Evolutionary conservation across 352 stramenopile genomes (phyloP), one percentile per base, ranked within the genome.

Genomic region (Globisporangium splendens): DNA sequence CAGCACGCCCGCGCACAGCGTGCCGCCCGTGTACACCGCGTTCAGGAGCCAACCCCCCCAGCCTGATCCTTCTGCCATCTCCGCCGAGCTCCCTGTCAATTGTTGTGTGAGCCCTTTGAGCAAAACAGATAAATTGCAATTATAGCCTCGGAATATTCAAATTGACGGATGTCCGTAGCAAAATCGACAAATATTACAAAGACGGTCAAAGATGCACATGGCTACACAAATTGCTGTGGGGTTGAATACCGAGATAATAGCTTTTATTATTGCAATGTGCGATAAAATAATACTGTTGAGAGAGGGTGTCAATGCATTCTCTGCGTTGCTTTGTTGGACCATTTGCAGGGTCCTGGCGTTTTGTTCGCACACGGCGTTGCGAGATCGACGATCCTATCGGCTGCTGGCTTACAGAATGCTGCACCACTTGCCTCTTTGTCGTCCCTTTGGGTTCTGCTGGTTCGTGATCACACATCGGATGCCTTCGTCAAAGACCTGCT

Each of bases 401-500:
- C 10, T 50, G 18, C 13, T 22, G 15, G 20, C 55, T 63, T 78
- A 91, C 48, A 95, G 66, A 55, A 95, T 95, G 38, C 62, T 85
- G 67, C 85, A 94, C 43, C 70, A 79, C 22, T 66, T 63, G 59
- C 24, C 24, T 31, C 57, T 58, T 43, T 70, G 44, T 49, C 72
- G 70, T 52, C 62, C 57, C 75, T 88, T 89, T 15, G 81, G 81
- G 54, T 80, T 79, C 64, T 90, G 80, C 60, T 94, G 85, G 60
- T 86, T 85, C 3, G 71, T 79, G 54, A 97, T 76, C 12, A 95
- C 89, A 61, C 88, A 95, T 48, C 89, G 87, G 72, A 98, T 98
- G 49, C 80, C 89, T 51, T 96, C 87, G 63, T 98, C 93, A 53
- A 98, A 98, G 18, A 98, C 91, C 48, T 93, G 77, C 75, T 98